Evolutionary conservation across 345 rosid species (phyloP).

Genomic region (Populus alba): DNA sequence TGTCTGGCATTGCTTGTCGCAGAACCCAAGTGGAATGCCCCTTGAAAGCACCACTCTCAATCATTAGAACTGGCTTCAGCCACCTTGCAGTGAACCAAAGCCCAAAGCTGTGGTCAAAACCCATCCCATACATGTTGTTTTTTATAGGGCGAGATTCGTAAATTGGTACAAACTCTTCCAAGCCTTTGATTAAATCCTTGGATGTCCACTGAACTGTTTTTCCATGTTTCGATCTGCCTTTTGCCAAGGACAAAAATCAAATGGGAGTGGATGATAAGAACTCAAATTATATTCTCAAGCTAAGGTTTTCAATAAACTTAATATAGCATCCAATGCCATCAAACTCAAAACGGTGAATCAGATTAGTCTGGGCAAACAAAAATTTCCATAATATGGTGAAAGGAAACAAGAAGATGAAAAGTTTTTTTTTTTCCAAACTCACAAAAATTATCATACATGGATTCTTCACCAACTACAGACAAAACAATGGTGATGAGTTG

Average conservation of each 20-base stretch:
- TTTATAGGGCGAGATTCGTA: conserved; percentile 94
- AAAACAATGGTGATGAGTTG: neutral
- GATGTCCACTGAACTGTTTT: conserved; percentile 91
- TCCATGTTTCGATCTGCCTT: conserved; percentile 99
- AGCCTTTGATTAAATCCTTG: conserved; percentile 81
- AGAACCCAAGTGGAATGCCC: conserved; percentile 99
- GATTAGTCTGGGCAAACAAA: neutral
- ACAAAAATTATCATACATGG: neutral
- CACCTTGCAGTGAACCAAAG: conserved; percentile 89
- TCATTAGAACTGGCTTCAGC: conserved; percentile 93
- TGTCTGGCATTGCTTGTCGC: conserved; percentile 95
- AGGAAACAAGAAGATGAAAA: neutral
- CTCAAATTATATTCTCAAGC: neutral
- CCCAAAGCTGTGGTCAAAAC: conserved; percentile 99
- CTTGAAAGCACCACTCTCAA: conserved; percentile 98
- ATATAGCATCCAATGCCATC: neutral
- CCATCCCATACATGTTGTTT: conserved; percentile 95
- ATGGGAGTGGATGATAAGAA: conserved; percentile 36
- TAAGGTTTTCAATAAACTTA: neutral
- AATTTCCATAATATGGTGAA: neutral
- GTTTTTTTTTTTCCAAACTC: neutral
- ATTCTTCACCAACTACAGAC: neutral
- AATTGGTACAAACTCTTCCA: conserved; percentile 89
- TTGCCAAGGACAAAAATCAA: conserved; percentile 67
- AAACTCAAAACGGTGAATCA: neutral